Evolutionary conservation across 495 filamentous ascomycete genomes (phyloP).

Genomic region (Talaromyces trachyspermus): DNA sequence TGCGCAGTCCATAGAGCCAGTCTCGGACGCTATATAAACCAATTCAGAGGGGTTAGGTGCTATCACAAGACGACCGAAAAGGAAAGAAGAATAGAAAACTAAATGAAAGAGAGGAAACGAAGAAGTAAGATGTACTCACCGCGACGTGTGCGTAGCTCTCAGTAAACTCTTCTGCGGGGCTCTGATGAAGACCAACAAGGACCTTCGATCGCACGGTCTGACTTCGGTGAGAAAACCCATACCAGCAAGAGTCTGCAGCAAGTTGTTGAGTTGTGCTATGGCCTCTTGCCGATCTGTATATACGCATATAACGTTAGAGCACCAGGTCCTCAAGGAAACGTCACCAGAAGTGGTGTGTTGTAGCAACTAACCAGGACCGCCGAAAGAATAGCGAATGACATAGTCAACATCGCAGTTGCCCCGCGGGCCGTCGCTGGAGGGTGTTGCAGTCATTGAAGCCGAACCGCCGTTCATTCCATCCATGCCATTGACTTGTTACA

Average conservation of each 20-base stretch:
- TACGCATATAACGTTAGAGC: conserved; percentile 8
- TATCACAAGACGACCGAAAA: too few species aligned
- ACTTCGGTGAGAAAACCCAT: conserved; percentile 82
- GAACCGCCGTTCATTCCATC: background rate
- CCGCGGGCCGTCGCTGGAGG: conserved; percentile 20
- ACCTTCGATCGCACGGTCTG: conserved; percentile 66
- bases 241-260: conserved; percentile 61
- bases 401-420: conserved; percentile 79
- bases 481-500: background rate
- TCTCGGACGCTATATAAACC: conserved; percentile 64
- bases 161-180: conserved; percentile 40
- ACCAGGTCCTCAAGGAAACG: background rate
- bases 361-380: conserved; percentile 51
- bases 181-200: conserved; percentile 76
- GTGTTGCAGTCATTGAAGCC: conserved; percentile 4
- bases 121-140: conserved; percentile 30
- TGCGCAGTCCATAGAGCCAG: conserved; percentile 88
- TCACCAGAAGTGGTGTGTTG: too few species aligned
- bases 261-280: conserved; percentile 61
- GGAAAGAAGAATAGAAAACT: too few species aligned
- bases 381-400: conserved; percentile 76
- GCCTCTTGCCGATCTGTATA: conserved; percentile 57
- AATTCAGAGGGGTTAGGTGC: conserved; percentile 2
- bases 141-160: conserved; percentile 58
- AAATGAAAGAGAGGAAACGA: too few species aligned